Evolutionary conservation across 2,329 filamentous ascomycete genomes (phyloP).

Genomic region (Alternaria gaisen): DNA sequence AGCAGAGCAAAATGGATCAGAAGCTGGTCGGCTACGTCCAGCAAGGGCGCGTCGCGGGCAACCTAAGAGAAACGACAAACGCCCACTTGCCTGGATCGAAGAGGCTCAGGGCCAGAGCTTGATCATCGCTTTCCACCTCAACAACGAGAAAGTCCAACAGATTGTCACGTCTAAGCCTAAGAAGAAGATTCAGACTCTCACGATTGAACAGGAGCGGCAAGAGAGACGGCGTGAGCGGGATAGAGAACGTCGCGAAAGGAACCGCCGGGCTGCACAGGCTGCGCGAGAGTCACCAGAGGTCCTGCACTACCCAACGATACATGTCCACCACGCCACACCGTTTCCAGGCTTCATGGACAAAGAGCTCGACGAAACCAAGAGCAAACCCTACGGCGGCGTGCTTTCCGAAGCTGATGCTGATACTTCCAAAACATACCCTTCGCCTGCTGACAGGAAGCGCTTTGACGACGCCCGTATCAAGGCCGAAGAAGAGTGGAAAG

Average conservation of each 20-base stretch:
- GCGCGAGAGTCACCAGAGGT: constrained; percentile 52
- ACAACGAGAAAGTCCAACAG: constrained; percentile 66
- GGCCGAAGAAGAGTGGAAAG: constrained; percentile 91
- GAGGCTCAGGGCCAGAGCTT: constrained; percentile 43
- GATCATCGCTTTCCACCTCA: constrained; percentile 48
- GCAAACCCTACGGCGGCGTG: constrained; percentile 95
- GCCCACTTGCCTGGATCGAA: constrained; percentile 49
- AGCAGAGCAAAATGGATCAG: constrained; percentile 39
- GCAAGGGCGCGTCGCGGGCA: constrained; percentile 44
- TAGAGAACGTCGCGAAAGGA: constrained; percentile 54
- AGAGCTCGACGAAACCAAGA: constrained; percentile 86
- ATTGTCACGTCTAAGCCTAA: constrained; percentile 69
- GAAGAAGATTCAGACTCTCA: constrained; percentile 47
- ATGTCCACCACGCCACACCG: constrained; percentile 74
- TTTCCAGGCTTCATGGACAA: constrained; percentile 91
- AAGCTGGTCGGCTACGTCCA: constrained; percentile 40
- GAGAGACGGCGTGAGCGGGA: constrained; percentile 47
- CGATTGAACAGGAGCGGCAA: constrained; percentile 43
- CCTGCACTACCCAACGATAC: constrained; percentile 67
- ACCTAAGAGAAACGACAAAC: constrained; percentile 47
- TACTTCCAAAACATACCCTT: constrained; percentile 86
- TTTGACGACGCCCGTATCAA: constrained; percentile 92
- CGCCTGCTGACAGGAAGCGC: constrained; percentile 78
- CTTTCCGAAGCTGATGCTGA: constrained; percentile 89
- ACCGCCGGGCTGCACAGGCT: constrained; percentile 57